Conservation (phyloP, 78 protist genomes). For the Dictyostelium intermedium region DNA sequence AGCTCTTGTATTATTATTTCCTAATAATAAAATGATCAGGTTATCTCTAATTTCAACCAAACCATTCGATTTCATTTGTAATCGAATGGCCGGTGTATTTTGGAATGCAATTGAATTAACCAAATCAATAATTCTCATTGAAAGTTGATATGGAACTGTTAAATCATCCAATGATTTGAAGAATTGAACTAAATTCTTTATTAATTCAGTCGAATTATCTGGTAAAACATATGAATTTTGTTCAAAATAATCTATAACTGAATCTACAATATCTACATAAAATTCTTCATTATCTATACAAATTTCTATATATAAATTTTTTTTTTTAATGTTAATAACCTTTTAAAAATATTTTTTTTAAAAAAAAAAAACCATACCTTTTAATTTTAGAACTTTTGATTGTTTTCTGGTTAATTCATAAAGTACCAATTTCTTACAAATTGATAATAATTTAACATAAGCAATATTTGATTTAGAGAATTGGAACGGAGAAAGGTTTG, state of each 20-base stretch:
- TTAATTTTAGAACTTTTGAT: slow-evolving; percentile 43
- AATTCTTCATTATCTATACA: slow-evolving; percentile 68
- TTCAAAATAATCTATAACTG: slow-evolving; percentile 41
- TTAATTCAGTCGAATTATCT: slow-evolving; percentile 20
- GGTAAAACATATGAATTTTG: slow-evolving; percentile 32
- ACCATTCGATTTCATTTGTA: slow-evolving; percentile 66
- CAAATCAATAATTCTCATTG: slow-evolving; percentile 54
- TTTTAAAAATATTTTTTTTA: background rate
- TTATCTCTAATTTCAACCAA: slow-evolving; percentile 62
- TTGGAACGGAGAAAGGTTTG: background rate
- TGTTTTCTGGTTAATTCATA: slow-evolving; percentile 31
- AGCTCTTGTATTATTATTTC: slow-evolving; percentile 5
- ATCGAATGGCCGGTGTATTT: slow-evolving; percentile 47
- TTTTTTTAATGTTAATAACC: background rate
- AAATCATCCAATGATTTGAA: slow-evolving; percentile 63
- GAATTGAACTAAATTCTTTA: slow-evolving; percentile 46
- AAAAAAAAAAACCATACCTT: background rate
- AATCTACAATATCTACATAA: slow-evolving; percentile 53
- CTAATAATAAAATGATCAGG: slow-evolving; percentile 30
- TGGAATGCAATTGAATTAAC: slow-evolving; percentile 55
- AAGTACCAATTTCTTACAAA: slow-evolving; percentile 42
- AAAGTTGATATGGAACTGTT: slow-evolving; percentile 45
- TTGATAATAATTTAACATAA: slow-evolving; percentile 10
- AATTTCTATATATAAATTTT: slow-evolving; percentile 13
- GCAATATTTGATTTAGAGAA: background rate